Evolutionary conservation across 768 basidiomycete genomes (phyloP).

Genomic region (Termitomyces sp.): DNA sequence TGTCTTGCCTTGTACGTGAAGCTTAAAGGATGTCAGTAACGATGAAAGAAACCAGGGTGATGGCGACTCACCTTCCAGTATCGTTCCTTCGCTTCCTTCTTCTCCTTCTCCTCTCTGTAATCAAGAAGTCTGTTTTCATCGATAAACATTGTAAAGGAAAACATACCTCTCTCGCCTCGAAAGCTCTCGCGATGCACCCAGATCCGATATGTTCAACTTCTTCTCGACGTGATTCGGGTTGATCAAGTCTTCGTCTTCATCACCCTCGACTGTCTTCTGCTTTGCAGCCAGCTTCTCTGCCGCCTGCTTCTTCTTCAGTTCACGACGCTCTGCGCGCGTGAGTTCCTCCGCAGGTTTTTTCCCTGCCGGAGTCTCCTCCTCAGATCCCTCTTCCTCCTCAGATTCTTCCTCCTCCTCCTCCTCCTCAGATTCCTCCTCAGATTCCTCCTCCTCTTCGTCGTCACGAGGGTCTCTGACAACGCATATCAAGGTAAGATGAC

Average conservation of each 20-base stretch:
- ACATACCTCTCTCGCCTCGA: slow-evolving; percentile 62
- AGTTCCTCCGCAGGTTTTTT: slow-evolving; percentile 49
- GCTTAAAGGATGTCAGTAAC: slow-evolving; percentile 29
- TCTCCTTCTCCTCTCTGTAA: slow-evolving; percentile 84
- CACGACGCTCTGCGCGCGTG: slow-evolving; percentile 67
- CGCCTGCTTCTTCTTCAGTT: slow-evolving; percentile 79
- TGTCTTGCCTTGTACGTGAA: slow-evolving; percentile 82
- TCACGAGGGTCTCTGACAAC: slow-evolving; percentile 13
- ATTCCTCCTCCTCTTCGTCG: slow-evolving; percentile 30
- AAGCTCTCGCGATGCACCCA: slow-evolving; percentile 59
- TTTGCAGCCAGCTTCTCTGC: slow-evolving; percentile 29
- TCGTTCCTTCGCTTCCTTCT: slow-evolving; percentile 80
- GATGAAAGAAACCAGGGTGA: neutral
- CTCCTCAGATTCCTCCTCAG: slow-evolving; percentile 42
- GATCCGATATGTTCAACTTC: slow-evolving; percentile 73
- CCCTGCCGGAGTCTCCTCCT: slow-evolving; percentile 37
- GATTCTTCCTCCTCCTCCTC: slow-evolving; percentile 39
- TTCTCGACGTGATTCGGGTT: slow-evolving; percentile 77
- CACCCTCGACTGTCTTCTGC: slow-evolving; percentile 35
- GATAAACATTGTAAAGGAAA: neutral
- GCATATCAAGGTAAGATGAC: slow-evolving; percentile 9
- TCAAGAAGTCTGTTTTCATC: neutral
- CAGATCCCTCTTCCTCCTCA: slow-evolving; percentile 31
- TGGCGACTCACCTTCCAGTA: slow-evolving; percentile 70
- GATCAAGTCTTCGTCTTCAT: slow-evolving; percentile 62